A percentile compares a stretch with the other conserved stretches of the same genome.
These are phyloP conservation scores for Phytophthora melonis DNA, from an alignment of 352 stramenopile genomes.

Conservation along the genomic window DNA sequence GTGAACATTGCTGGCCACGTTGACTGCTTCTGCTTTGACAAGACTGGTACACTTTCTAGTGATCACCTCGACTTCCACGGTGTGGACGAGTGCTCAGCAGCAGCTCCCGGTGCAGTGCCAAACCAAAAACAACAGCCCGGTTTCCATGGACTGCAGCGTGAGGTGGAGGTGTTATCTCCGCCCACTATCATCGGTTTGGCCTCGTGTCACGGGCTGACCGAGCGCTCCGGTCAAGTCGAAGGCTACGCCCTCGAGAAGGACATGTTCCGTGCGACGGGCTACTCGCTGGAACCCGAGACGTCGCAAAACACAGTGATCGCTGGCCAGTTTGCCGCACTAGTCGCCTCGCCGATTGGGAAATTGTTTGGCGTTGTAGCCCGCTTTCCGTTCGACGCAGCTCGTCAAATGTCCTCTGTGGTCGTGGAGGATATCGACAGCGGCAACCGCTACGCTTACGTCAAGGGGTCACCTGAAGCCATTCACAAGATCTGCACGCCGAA, in stretches of 20 bases:
- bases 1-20: slow-evolving; percentile 79
- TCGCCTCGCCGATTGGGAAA: slow-evolving; percentile 77
- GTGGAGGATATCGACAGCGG: slow-evolving; percentile 75
- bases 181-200: slow-evolving; percentile 70
- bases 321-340: slow-evolving; percentile 61
- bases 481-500: slow-evolving; percentile 66
- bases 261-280: slow-evolving; percentile 78
- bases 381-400: slow-evolving; percentile 74
- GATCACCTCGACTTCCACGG: slow-evolving; percentile 80
- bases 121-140: slow-evolving; percentile 28
- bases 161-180: slow-evolving; percentile 76
- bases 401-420: slow-evolving; percentile 76
- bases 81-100: slow-evolving; percentile 63
- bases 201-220: slow-evolving; percentile 72
- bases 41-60: slow-evolving; percentile 81
- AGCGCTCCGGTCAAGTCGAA: slow-evolving; percentile 58
- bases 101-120: slow-evolving; percentile 10
- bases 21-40: slow-evolving; percentile 86
- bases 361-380: slow-evolving; percentile 75
- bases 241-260: slow-evolving; percentile 78
- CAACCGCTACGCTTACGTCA: slow-evolving; percentile 72
- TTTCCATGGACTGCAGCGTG: slow-evolving; percentile 66
- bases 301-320: slow-evolving; percentile 29
- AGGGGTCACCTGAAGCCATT: slow-evolving; percentile 75
- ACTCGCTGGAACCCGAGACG: slow-evolving; percentile 62